phyloP scores from a whole-genome alignment of 768 basidiomycete species.

The Pholiota microspora region DNA sequence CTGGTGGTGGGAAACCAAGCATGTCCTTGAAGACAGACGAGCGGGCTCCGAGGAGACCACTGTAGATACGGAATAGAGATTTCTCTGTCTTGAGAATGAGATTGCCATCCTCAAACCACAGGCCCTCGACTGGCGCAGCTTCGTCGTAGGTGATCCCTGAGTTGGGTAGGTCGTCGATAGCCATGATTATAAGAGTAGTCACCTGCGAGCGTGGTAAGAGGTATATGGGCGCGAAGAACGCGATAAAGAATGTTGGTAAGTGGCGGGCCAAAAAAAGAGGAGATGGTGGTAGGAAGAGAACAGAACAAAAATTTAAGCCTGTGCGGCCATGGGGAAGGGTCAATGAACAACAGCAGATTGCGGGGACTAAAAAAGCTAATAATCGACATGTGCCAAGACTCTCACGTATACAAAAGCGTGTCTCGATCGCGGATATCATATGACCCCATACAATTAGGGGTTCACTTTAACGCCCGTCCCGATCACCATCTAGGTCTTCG shows the following conservation, averaged over 20 bases:
- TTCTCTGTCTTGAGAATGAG: conserved; percentile 35
- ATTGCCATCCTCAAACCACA: conserved; percentile 41
- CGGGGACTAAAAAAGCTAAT: not conserved
- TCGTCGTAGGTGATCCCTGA: conserved; percentile 3
- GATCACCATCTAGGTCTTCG: not conserved
- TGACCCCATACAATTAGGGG: not conserved
- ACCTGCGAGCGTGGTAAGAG: not conserved
- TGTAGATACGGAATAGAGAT: conserved; percentile 32
- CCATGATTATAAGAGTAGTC: not conserved
- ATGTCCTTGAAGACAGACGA: conserved; percentile 38
- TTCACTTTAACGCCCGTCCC: not conserved
- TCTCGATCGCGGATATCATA: not conserved
- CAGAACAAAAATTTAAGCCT: not conserved
- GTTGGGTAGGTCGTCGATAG: not conserved
- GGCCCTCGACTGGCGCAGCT: conserved; percentile 14
- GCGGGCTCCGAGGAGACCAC: conserved; percentile 31
- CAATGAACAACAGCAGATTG: not conserved
- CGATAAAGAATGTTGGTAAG: conserved; percentile 1
- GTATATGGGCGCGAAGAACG: not conserved
- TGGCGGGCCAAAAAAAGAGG: no score
- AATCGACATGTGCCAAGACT: not conserved
- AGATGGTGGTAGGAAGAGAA: conserved; percentile 1
- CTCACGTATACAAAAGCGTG: not conserved
- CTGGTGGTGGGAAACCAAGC: conserved; percentile 34
- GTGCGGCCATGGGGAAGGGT: not conserved